phyloP scores from a whole-genome alignment of 2,329 filamentous ascomycete species.

The Sarocladiaceae sp. region DNA sequence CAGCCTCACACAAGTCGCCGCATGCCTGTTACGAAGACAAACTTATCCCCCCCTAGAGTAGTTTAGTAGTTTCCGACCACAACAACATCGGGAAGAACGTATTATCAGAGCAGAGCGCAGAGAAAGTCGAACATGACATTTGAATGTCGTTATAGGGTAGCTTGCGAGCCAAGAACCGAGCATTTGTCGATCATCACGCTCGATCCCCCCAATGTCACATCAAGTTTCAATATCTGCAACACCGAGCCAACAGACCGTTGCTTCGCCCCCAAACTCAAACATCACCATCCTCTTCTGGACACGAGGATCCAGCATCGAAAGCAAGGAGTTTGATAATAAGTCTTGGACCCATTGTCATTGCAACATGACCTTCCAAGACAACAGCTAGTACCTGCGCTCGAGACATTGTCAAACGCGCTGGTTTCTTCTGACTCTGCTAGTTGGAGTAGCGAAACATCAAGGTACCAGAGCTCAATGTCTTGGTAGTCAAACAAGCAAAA shows the following conservation, averaged over 20 bases:
- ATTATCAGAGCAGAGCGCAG: too few species aligned
- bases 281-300: slow-evolving; percentile 1
- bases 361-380: too few species aligned
- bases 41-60: too few species aligned
- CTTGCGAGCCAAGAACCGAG: background rate
- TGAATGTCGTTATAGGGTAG: background rate
- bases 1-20: too few species aligned
- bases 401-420: slow-evolving; percentile 1
- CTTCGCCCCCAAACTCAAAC: background rate
- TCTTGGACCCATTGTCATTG: background rate
- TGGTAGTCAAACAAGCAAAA: background rate
- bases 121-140: too few species aligned
- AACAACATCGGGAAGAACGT: too few species aligned
- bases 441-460: too few species aligned
- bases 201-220: background rate
- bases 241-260: slow-evolving; percentile 1
- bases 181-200: too few species aligned
- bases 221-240: background rate
- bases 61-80: too few species aligned
- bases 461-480: background rate
- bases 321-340: background rate
- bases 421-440: too few species aligned
- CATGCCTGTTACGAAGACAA: too few species aligned
- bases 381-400: too few species aligned
- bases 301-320: background rate